Base-by-base conservation (phyloP, 805 yeast species). In the Lipomyces orientalis region DNA sequence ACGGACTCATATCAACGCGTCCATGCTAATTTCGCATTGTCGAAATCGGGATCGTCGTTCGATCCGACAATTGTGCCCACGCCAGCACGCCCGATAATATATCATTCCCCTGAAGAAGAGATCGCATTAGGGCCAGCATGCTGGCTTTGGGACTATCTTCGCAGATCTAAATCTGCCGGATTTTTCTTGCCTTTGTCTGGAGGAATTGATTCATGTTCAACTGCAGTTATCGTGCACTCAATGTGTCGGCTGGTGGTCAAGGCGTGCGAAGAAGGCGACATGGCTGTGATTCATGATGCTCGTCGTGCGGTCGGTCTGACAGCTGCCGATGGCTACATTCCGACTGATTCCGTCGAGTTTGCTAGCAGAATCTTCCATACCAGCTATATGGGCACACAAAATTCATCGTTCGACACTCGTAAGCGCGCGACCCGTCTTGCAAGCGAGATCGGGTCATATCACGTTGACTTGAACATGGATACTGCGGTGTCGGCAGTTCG, bases 81-180 rank as follows among this genome's bases (percentile, higher is more conserved):
- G 0, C 75, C 75, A 25, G 75, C 84, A 0, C 76, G 79, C 29
- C 82, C 81, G 4, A 83, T 89, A 56, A 83, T 83, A 51, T 89
- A 90, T 74, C 96, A 90, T 78, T 75, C 81, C 1, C 97, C 99
- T 2, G 97, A 93, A 75, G 98, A 95, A 79, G 99, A 95, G 79
- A 94, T 95, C 72, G 98, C 98, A 0, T 81, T 91, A 56, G 99
- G 99, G 0, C 99, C 99, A 0, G 99, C 99, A 0, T 95, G 99
- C 78, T 95, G 99, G 99, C 79, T 95, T 71, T 95, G 99, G 99
- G 99, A 95, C 78, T 95, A 95, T 76, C 83, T 95, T 66, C 86
- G 99, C 77, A 85, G 99, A 71, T 91, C 97, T 73, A 87, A 86
- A 72, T 90, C 95, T 61, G 91, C 93, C 0, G 99, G 99, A 0